Base-by-base conservation (phyloP, 1,284 basidiomycete genomes). In the Puccinia novopanici region DNA sequence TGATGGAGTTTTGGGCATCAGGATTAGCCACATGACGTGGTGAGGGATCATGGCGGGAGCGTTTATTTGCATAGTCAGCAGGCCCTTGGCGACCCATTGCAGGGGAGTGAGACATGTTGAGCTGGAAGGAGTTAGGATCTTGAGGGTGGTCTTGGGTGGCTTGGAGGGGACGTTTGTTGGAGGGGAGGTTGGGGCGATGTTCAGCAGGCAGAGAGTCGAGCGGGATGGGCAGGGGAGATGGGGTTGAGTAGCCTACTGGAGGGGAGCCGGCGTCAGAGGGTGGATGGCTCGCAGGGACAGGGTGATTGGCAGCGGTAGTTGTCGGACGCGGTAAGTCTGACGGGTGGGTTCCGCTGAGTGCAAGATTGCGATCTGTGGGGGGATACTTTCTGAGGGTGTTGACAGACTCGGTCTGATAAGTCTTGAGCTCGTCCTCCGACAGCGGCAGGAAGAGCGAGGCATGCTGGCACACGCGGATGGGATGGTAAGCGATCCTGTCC, bases 401-500 rank as follows among this genome's bases (percentile, higher is more conserved):
- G 15, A 71, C 5, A 17, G 70, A 80, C 34, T 70, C 55, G 12
- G 34, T 57, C 37, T 65, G 42, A 55, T 80, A 80, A 34, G 65
- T 12, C n/a, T 73, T 48, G 5, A 80, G 57, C 30, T 80, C 78
- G 4, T 59, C 42, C 30, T 80, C 42, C 15, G 78, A 72, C 24
- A 61, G 50, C 2, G 78, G 78, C 24, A 80, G 34, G 48, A 73
- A 80, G 19, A 80, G 78, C 6, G 78, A 80, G 42, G 78, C 61
- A 9, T 68, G 70, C 48, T 40, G 57, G 27, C 30, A 50, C 3
- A 80, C 55, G 4, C 78, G 54, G 12, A 65, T 42, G 4, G 78
- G 78, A 45, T 80, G 78, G 55, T 80, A 80, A n/a, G 78, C 78
- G 30, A 80, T 80, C 42, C 52, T 70, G 40, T 79, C 76, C 75